These are phyloP conservation scores for Nicotiana undulata DNA, from an alignment of 257 asterid species.

Conservation along the genomic window DNA sequence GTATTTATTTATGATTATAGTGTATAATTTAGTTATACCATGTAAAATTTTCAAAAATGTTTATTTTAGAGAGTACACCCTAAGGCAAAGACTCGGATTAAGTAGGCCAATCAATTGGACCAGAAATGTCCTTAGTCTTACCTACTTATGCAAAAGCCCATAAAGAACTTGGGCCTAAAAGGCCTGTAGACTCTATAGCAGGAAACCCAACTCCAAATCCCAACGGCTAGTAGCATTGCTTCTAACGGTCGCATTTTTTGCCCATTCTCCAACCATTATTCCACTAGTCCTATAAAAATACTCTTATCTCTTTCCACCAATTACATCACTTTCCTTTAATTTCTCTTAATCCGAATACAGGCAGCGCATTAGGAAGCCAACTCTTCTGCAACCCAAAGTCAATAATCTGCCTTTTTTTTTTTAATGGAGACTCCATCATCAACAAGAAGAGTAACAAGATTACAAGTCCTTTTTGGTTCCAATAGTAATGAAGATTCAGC, in stretches of 20 bases:
- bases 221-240: constrained; percentile 60
- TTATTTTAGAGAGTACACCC: no score
- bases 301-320: background rate
- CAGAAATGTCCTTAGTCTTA: no score
- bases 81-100: no score
- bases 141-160: no score
- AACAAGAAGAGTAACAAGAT: constrained; percentile 62
- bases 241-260: constrained; percentile 54
- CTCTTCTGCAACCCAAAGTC: background rate
- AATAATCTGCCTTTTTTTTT: background rate
- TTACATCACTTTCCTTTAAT: no score
- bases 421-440: constrained; percentile 77
- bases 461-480: constrained; percentile 42
- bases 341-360: background rate
- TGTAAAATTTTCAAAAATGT: no score
- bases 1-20: no score
- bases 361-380: background rate
- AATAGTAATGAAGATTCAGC: constrained; percentile 15
- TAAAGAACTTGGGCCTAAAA: no score
- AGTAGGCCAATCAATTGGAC: no score
- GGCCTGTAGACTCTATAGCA: no score
- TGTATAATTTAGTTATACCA: no score
- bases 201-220: constrained; percentile 20
- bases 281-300: constrained; percentile 22
- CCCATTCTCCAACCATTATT: constrained; percentile 3